Conservation (phyloP, 352 stramenopile genomes). For the Phytophthora syringae region DNA sequence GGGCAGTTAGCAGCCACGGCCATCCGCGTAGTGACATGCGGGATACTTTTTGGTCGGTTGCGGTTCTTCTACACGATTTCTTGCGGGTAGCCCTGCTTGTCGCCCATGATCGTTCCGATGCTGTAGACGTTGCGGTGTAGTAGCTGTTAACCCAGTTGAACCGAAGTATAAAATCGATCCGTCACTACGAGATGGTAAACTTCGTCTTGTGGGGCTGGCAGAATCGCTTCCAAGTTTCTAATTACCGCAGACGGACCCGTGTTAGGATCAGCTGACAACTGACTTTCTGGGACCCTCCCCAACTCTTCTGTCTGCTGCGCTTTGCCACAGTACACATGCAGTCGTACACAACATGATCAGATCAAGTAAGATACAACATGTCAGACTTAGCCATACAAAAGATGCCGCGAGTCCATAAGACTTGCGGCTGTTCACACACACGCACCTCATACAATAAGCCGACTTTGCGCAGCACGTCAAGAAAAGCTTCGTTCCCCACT, state of each 20-base stretch:
- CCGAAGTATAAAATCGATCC: conserved; percentile 12
- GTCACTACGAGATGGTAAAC: conserved; percentile 4
- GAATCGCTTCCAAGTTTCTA: background rate
- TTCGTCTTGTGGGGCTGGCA: background rate
- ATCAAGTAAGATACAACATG: conserved; percentile 7
- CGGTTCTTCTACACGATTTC: background rate
- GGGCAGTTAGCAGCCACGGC: background rate
- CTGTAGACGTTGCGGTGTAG: conserved; percentile 15
- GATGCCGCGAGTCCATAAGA: background rate
- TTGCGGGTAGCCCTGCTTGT: background rate
- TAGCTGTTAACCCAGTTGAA: conserved; percentile 11
- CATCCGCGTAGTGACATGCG: background rate
- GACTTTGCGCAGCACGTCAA: conserved; percentile 17
- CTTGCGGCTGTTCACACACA: background rate
- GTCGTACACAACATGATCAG: conserved; percentile 3
- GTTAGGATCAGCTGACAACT: background rate
- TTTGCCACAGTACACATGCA: conserved; percentile 6
- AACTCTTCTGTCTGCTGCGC: conserved; percentile 3
- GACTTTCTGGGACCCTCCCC: background rate
- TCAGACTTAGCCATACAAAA: conserved; percentile 3
- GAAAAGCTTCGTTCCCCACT: conserved; percentile 21
- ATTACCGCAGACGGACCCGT: background rate
- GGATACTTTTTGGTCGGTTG: background rate
- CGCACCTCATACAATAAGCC: conserved; percentile 16
- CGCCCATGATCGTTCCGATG: conserved; percentile 1